phyloP scores from a whole-genome alignment of 2,329 filamentous ascomycete species.

The Aspergillus neoniger region DNA sequence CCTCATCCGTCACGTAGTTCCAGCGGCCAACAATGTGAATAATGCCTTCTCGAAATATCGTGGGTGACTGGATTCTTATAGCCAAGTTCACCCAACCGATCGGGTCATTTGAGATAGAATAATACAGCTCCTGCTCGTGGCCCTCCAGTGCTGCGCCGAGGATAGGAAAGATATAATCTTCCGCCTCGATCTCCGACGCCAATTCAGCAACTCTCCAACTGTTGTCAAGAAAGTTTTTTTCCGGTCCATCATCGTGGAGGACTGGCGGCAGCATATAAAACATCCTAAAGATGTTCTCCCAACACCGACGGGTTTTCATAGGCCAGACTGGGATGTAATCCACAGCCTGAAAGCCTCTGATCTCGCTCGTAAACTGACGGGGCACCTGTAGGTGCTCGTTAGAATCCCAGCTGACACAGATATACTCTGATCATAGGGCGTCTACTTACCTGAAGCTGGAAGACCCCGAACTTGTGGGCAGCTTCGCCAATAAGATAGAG shows the following conservation, averaged over 20 bases:
- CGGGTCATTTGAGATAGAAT: constrained; percentile 46
- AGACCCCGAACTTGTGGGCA: constrained; percentile 12
- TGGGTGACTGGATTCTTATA: not conserved
- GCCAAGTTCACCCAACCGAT: constrained; percentile 48
- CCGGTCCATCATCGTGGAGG: constrained; percentile 5
- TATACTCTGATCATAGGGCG: not conserved
- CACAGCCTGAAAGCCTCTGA: not conserved
- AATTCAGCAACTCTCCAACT: constrained; percentile 43
- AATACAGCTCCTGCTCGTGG: constrained; percentile 50
- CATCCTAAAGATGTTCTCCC: constrained; percentile 19
- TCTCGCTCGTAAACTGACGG: not conserved
- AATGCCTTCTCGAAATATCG: constrained; percentile 37
- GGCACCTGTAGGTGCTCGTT: not conserved
- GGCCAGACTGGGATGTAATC: constrained; percentile 13
- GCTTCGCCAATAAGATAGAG: constrained; percentile 13
- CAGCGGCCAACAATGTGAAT: constrained; percentile 37
- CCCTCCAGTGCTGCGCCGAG: constrained; percentile 51
- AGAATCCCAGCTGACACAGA: not conserved
- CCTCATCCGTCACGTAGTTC: constrained; percentile 21
- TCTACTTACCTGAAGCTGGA: constrained; percentile 14
- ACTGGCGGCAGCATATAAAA: constrained; percentile 9
- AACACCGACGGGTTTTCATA: constrained; percentile 9
- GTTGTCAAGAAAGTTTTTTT: not conserved
- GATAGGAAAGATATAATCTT: constrained; percentile 44
- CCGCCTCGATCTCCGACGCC: constrained; percentile 50